Percentiles rank a stretch among this genome's conserved stretches.
Conservation (phyloP, 352 stramenopile genomes). For the Phytophthora pini region DNA sequence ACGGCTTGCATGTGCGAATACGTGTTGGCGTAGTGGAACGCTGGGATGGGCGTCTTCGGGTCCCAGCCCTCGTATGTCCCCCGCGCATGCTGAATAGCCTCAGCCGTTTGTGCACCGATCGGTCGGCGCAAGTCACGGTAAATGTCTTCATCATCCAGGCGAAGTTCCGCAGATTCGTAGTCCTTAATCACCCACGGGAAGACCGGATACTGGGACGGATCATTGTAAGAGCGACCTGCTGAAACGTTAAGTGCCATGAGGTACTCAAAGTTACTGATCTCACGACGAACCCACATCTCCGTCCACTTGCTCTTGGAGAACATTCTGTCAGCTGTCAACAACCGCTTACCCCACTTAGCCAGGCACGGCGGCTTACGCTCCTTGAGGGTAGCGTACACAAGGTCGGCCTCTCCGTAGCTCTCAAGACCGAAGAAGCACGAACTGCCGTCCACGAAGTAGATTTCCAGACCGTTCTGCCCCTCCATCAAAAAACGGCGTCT, state of each 20-base stretch:
- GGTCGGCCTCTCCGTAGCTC: slow-evolving; percentile 66
- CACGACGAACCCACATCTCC: slow-evolving; percentile 85
- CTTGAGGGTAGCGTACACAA: slow-evolving; percentile 79
- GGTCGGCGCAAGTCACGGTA: slow-evolving; percentile 98
- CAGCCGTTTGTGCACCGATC: slow-evolving; percentile 92
- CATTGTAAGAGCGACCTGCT: slow-evolving; percentile 96
- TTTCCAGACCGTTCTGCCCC: slow-evolving; percentile 71
- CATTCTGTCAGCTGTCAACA: slow-evolving; percentile 75
- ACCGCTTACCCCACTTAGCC: slow-evolving; percentile 76
- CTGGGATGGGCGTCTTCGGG: slow-evolving; percentile 57
- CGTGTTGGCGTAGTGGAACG: slow-evolving; percentile 77
- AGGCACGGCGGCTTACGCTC: slow-evolving; percentile 86
- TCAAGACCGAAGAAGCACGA: slow-evolving; percentile 83
- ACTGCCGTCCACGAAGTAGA: slow-evolving; percentile 89
- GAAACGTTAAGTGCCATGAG: slow-evolving; percentile 96
- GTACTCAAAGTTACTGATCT: slow-evolving; percentile 96
- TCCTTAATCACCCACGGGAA: slow-evolving; percentile 99
- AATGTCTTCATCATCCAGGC: slow-evolving; percentile 92
- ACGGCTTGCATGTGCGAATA: slow-evolving; percentile 79
- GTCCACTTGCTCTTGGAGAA: slow-evolving; percentile 88
- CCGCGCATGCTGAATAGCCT: slow-evolving; percentile 49
- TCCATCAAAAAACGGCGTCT: slow-evolving; percentile 80
- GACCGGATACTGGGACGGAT: slow-evolving; percentile 98
- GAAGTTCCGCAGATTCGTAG: slow-evolving; percentile 94
- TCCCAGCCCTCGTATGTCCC: slow-evolving; percentile 55